phyloP scores from a whole-genome alignment of 805 yeast species.

The Lipomyces yamanashiensis region DNA sequence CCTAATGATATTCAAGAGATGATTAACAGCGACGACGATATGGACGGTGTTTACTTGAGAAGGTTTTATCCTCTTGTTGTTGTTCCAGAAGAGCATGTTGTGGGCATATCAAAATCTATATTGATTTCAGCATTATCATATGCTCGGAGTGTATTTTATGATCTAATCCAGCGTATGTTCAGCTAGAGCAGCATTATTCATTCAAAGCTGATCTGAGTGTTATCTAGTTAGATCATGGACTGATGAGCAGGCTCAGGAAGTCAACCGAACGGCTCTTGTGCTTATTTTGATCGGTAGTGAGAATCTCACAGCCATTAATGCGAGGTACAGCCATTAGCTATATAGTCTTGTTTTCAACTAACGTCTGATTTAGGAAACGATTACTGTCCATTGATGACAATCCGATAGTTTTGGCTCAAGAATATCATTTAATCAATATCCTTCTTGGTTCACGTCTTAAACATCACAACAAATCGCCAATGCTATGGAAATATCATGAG shows the following conservation, averaged over 20 bases:
- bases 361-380: slow-evolving; percentile 10
- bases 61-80: slow-evolving; percentile 26
- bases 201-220: not conserved
- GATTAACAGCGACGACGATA: slow-evolving; percentile 3
- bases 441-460: slow-evolving; percentile 42
- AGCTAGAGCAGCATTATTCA: not conserved
- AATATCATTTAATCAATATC: slow-evolving; percentile 22
- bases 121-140: slow-evolving; percentile 24
- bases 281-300: slow-evolving; percentile 31
- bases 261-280: slow-evolving; percentile 18
- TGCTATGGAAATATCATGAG: slow-evolving; percentile 48
- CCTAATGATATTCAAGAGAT: slow-evolving; percentile 16
- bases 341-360: not conserved
- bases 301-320: slow-evolving; percentile 32
- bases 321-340: slow-evolving; percentile 19
- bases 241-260: slow-evolving; percentile 22
- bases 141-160: slow-evolving; percentile 20
- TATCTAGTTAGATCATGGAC: slow-evolving; percentile 23
- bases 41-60: slow-evolving; percentile 17
- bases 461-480: slow-evolving; percentile 48
- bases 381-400: not conserved
- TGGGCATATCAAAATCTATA: slow-evolving; percentile 28
- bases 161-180: slow-evolving; percentile 17
- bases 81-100: slow-evolving; percentile 25
- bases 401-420: slow-evolving; percentile 12